Conservation (phyloP, 257 asterid genomes). For the Solanum paucissectum region DNA sequence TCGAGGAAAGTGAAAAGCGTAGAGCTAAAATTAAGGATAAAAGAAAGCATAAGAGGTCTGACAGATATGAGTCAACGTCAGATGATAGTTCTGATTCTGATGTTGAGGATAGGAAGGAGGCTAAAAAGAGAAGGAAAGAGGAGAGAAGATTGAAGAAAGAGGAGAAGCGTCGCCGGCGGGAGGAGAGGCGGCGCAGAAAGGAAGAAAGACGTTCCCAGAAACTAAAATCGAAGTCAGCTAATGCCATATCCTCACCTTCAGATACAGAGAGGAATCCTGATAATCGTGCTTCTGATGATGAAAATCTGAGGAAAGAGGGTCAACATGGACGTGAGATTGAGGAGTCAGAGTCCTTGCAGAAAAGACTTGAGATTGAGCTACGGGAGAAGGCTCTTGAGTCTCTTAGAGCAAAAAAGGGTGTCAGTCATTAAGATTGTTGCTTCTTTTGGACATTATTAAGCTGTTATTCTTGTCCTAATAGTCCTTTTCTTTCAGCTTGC, state of each 20-base stretch:
- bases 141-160: slow-evolving; percentile 65
- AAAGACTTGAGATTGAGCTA: slow-evolving; percentile 85
- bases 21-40: slow-evolving; percentile 38
- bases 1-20: slow-evolving; percentile 39
- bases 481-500: slow-evolving; percentile 14
- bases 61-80: slow-evolving; percentile 33
- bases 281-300: slow-evolving; percentile 38
- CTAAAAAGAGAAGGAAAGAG: slow-evolving; percentile 73
- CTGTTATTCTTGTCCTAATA: slow-evolving; percentile 14
- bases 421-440: slow-evolving; percentile 33
- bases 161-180: slow-evolving; percentile 61
- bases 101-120: slow-evolving; percentile 61
- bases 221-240: slow-evolving; percentile 47
- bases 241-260: slow-evolving; percentile 36
- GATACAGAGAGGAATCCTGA: slow-evolving; percentile 30
- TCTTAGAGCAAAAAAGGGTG: slow-evolving; percentile 82
- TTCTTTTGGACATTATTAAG: slow-evolving; percentile 19
- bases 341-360: slow-evolving; percentile 51
- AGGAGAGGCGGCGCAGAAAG: slow-evolving; percentile 56
- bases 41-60: slow-evolving; percentile 56
- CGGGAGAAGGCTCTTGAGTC: slow-evolving; percentile 95
- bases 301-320: slow-evolving; percentile 23
- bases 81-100: slow-evolving; percentile 74
- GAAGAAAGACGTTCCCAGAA: slow-evolving; percentile 58
- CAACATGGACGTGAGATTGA: slow-evolving; percentile 19